Evolutionary conservation across 805 yeast species (phyloP).

Genomic region (Saccharomycopsis synnaedendra): DNA sequence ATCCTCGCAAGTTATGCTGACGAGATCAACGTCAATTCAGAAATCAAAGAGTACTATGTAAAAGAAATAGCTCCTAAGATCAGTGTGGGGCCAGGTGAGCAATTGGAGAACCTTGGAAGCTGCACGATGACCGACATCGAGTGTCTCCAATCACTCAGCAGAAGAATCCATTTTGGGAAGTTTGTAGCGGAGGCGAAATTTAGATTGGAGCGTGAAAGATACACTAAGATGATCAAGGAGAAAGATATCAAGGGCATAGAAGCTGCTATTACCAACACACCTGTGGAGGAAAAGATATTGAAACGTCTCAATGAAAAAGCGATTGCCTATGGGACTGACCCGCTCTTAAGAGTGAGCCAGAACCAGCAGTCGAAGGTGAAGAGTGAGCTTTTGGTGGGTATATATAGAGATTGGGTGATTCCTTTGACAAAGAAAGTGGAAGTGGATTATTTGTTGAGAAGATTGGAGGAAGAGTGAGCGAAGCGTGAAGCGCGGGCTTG

Average conservation of each 20-base stretch:
- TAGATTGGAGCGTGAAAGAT: constrained; percentile 50
- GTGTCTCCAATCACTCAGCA: constrained; percentile 73
- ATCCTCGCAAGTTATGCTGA: constrained; percentile 64
- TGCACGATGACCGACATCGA: constrained; percentile 80
- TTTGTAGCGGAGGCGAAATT: constrained; percentile 96
- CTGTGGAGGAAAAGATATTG: constrained; percentile 77
- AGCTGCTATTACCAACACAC: constrained; percentile 72
- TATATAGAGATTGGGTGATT: constrained; percentile 80
- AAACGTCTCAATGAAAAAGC: constrained; percentile 73
- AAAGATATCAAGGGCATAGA: constrained; percentile 65
- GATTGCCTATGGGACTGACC: constrained; percentile 79
- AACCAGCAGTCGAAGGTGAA: constrained; percentile 61
- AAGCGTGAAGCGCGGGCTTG: too few relatives aligned
- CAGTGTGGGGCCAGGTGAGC: constrained; percentile 57
- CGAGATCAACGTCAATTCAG: constrained; percentile 64
- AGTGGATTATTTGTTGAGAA: constrained; percentile 76
- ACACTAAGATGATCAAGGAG: constrained; percentile 50
- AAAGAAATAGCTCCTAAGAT: constrained; percentile 65
- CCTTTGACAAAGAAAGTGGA: constrained; percentile 95
- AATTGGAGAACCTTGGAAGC: constrained; percentile 78
- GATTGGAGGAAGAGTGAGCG: constrained; percentile 38
- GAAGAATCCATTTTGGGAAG: constrained; percentile 94
- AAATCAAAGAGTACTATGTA: constrained; percentile 59
- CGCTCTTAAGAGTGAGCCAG: constrained; percentile 62
- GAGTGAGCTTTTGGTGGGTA: constrained; percentile 70